phyloP scores from a whole-genome alignment of 2,329 filamentous ascomycete species.

The Xylariaceae sp. region DNA sequence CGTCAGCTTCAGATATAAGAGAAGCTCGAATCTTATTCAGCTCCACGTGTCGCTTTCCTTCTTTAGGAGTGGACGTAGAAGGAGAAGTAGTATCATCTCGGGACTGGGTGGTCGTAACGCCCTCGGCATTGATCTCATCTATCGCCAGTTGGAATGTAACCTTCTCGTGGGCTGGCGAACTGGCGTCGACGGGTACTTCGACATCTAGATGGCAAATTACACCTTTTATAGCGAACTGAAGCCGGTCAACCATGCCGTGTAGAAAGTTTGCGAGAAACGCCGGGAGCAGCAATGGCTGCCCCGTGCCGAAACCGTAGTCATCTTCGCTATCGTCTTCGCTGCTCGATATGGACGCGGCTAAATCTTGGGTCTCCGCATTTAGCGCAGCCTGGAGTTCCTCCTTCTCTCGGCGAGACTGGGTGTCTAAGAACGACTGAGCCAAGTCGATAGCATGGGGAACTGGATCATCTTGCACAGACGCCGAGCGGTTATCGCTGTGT shows the following conservation, averaged over 20 bases:
- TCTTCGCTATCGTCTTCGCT: conserved; percentile 62
- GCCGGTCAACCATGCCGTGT: conserved; percentile 68
- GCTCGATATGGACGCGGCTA: conserved; percentile 56
- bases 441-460: conserved; percentile 69
- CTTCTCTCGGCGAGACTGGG: conserved; percentile 62
- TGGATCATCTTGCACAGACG: conserved; percentile 31
- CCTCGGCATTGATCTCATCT: conserved; percentile 62
- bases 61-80: conserved; percentile 45
- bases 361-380: conserved; percentile 56
- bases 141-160: conserved; percentile 63
- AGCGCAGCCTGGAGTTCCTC: conserved; percentile 66
- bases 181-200: conserved; percentile 49
- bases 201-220: conserved; percentile 65
- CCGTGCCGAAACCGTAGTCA: conserved; percentile 61
- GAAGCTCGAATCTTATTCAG: conserved; percentile 61
- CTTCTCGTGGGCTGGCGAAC: conserved; percentile 45
- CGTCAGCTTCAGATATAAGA: conserved; percentile 63
- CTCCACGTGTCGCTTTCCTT: conserved; percentile 62
- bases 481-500: conserved; percentile 21
- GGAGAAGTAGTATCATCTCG: conserved; percentile 31
- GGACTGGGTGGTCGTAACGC: conserved; percentile 48
- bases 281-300: conserved; percentile 64
- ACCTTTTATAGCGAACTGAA: conserved; percentile 61
- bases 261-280: conserved; percentile 67
- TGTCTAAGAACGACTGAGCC: conserved; percentile 72